Evolutionary conservation across 495 filamentous ascomycete genomes (phyloP).

Genomic region (Podospora bellae-mahoneyi): DNA sequence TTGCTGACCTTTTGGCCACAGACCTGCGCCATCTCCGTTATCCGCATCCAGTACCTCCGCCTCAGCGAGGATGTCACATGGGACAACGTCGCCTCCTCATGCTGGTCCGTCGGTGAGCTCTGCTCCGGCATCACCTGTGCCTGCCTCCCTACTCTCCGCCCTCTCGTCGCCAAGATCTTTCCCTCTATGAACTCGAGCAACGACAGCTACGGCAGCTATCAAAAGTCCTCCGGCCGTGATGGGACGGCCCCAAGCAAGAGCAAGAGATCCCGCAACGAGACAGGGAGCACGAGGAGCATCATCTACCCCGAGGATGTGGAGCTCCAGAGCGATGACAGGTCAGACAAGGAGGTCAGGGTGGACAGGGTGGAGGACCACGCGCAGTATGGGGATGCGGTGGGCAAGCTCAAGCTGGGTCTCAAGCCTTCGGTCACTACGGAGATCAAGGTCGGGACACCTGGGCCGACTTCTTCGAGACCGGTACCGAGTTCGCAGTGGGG

Average conservation of each 20-base stretch:
- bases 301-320: slow-evolving; percentile 31
- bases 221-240: slow-evolving; percentile 23
- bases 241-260: slow-evolving; percentile 12
- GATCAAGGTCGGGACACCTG: slow-evolving; percentile 18
- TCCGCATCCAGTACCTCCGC: slow-evolving; percentile 51
- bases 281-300: slow-evolving; percentile 21
- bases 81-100: slow-evolving; percentile 56
- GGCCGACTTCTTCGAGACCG: background rate
- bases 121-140: slow-evolving; percentile 57
- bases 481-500: background rate
- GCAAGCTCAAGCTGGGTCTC: slow-evolving; percentile 20
- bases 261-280: slow-evolving; percentile 16
- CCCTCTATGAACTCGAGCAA: slow-evolving; percentile 29
- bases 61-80: slow-evolving; percentile 49
- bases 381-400: slow-evolving; percentile 1
- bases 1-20: slow-evolving; percentile 17
- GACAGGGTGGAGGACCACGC: background rate
- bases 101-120: slow-evolving; percentile 57
- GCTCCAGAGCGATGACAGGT: slow-evolving; percentile 28
- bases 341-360: slow-evolving; percentile 16
- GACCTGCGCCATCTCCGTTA: slow-evolving; percentile 55
- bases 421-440: slow-evolving; percentile 27
- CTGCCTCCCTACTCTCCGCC: slow-evolving; percentile 54
- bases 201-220: slow-evolving; percentile 22
- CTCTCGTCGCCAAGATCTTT: slow-evolving; percentile 44